phyloP scores from a whole-genome alignment of 2,329 filamentous ascomycete species.

The Pyricularia sp. region DNA sequence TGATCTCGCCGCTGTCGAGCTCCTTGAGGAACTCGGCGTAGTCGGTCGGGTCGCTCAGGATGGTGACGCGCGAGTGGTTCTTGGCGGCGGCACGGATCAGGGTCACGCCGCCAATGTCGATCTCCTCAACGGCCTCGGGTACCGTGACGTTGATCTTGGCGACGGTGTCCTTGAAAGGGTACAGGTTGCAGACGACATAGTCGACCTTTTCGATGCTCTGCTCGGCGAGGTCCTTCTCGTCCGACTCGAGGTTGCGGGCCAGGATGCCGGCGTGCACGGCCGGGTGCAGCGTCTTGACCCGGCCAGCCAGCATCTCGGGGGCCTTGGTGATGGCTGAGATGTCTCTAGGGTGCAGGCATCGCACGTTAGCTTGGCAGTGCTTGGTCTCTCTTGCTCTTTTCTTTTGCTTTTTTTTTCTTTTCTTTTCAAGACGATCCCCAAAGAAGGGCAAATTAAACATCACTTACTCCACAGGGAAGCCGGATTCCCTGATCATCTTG shows the following conservation, averaged over 20 bases:
- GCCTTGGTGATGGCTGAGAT: conserved; percentile 94
- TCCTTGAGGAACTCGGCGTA: conserved; percentile 91
- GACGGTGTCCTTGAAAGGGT: conserved; percentile 97
- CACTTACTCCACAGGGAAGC: conserved; percentile 81
- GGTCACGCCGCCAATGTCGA: conserved; percentile 95
- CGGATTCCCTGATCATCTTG: conserved; percentile 91
- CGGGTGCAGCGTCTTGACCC: conserved; percentile 77
- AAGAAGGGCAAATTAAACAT: conserved; percentile 7
- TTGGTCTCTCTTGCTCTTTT: too few species aligned
- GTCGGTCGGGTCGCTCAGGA: conserved; percentile 85
- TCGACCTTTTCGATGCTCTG: conserved; percentile 93
- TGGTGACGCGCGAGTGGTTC: conserved; percentile 92
- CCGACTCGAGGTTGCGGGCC: conserved; percentile 82
- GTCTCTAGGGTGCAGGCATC: conserved; percentile 45
- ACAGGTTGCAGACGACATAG: conserved; percentile 95
- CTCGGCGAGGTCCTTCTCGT: conserved; percentile 91
- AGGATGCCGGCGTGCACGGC: conserved; percentile 86
- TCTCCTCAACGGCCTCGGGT: conserved; percentile 93
- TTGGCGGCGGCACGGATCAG: conserved; percentile 93
- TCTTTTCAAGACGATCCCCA: not conserved
- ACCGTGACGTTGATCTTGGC: conserved; percentile 96
- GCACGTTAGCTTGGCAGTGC: conserved; percentile 1
- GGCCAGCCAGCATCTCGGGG: conserved; percentile 87
- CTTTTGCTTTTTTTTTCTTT: not conserved
- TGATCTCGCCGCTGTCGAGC: conserved; percentile 75